phyloP scores from a whole-genome alignment of 345 rosid genomes.

The Arabidopsis thaliana region TAIR10.1 NC_003076.8:5148501-5149000 shows the following conservation, averaged over 20 bases:
- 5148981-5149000: slow-evolving; percentile 31
- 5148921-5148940: slow-evolving; percentile 7
- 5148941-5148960: slow-evolving; percentile 11
- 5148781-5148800: slow-evolving; percentile 3
- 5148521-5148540: not conserved
- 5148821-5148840: slow-evolving; percentile 12
- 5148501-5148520: not conserved
- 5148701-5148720: not conserved
- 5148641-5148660: not conserved
- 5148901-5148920: not conserved
- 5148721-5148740: slow-evolving; percentile 6
- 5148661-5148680: not conserved
- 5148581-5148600: not conserved
- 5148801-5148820: slow-evolving; percentile 15
- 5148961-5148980: slow-evolving; percentile 14
- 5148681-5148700: not conserved
- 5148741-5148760: slow-evolving; percentile 38
- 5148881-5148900: slow-evolving; percentile 26
- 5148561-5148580: not conserved
- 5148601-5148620: not conserved
- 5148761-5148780: slow-evolving; percentile 40
- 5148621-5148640: not conserved
- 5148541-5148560: not conserved
- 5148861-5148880: slow-evolving; percentile 2
- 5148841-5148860: not conserved